Conservation (phyloP, 495 filamentous ascomycete species). For the Aspergillus biplanus region DNA sequence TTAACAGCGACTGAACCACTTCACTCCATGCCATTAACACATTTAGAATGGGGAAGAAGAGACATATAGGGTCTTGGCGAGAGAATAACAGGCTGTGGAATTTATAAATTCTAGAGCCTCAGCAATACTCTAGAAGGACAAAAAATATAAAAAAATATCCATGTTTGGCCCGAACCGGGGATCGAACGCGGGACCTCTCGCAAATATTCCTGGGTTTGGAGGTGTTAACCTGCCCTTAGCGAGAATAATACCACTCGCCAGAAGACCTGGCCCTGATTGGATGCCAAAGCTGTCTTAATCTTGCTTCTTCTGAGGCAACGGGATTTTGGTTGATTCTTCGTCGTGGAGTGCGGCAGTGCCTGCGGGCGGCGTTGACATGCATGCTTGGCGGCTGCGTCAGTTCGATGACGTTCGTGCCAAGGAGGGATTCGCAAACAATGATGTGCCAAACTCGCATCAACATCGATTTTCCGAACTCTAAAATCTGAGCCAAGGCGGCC, state of each 20-base stretch:
- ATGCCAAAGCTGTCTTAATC: conserved; percentile 2
- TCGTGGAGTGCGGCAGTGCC: not conserved
- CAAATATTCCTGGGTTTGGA: conserved; percentile 29
- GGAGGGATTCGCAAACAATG: conserved; percentile 24
- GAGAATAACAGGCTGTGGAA: too few species aligned
- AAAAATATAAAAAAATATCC: conserved; percentile 10
- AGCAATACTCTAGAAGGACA: not conserved
- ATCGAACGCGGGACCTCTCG: conserved; percentile 51
- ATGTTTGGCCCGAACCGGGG: conserved; percentile 39
- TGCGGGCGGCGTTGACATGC: conserved; percentile 21
- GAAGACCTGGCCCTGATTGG: conserved; percentile 25
- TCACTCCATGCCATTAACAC: too few species aligned
- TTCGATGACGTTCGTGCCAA: conserved; percentile 34
- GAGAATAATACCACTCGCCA: conserved; percentile 42
- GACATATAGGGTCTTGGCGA: not conserved
- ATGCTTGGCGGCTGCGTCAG: conserved; percentile 26
- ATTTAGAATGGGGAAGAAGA: conserved; percentile 7
- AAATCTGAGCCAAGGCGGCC: not conserved
- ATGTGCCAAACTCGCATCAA: conserved; percentile 1
- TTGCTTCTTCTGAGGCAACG: not conserved
- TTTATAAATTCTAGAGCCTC: too few species aligned
- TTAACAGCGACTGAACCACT: not conserved
- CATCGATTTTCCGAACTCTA: not conserved
- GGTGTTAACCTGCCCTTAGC: conserved; percentile 33
- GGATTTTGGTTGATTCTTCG: not conserved